These are phyloP conservation scores for Cystobasidium onofrii DNA, from an alignment of 768 basidiomycete genomes.

Conservation along the genomic window DNA sequence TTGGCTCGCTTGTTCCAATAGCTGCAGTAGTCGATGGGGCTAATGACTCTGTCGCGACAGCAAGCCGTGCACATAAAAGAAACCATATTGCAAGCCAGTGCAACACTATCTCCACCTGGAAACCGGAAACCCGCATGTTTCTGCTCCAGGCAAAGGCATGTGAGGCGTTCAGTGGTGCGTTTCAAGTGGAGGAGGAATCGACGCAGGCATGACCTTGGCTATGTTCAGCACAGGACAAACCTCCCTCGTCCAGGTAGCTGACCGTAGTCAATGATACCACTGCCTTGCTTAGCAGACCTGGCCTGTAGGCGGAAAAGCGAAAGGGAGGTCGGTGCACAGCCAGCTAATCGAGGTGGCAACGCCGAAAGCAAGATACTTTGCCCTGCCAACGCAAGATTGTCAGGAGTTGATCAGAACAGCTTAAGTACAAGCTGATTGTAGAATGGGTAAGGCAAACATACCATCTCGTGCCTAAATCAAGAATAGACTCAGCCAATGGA, in stretches of 20 bases:
- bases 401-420: too few species aligned
- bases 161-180: too few species aligned
- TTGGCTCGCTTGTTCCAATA: background rate
- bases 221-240: too few species aligned
- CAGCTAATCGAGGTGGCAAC: slow-evolving; percentile 5
- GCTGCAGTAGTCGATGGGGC: background rate
- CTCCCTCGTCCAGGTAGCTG: too few species aligned
- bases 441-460: background rate
- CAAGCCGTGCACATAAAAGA: background rate
- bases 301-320: background rate
- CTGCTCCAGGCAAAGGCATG: background rate
- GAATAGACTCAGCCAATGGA: background rate
- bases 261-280: background rate
- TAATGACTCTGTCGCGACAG: background rate
- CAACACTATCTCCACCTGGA: background rate
- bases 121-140: background rate
- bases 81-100: background rate
- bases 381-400: background rate
- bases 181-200: too few species aligned
- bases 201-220: too few species aligned
- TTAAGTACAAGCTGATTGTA: too few species aligned
- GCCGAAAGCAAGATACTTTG: slow-evolving; percentile 27
- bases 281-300: background rate
- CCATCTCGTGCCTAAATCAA: background rate
- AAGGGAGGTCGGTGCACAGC: background rate